Percentiles rank a stretch among this genome's conserved stretches.
phyloP scores from a whole-genome alignment of 805 yeast genomes.

The Priceomyces medius region DNA sequence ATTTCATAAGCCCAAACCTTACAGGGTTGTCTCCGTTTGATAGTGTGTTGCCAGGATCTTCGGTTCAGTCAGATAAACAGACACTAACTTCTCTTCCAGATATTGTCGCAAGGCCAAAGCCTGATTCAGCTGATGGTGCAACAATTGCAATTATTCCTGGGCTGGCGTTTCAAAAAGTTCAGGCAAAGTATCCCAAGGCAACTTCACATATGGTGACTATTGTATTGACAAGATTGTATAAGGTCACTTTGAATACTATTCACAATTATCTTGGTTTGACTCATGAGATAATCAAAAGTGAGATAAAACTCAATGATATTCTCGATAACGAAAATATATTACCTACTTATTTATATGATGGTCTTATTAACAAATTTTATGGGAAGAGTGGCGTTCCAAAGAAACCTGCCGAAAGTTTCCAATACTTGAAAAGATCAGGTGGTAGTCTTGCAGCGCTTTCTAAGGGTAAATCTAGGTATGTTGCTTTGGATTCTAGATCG shows the following conservation, averaged over 20 bases:
- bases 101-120: conserved; percentile 70
- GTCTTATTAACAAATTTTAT: conserved; percentile 45
- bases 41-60: neutral
- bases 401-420: neutral
- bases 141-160: conserved; percentile 92
- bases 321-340: conserved; percentile 27
- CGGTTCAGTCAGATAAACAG: neutral
- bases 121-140: conserved; percentile 34
- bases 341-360: conserved; percentile 65
- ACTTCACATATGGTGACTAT: conserved; percentile 94
- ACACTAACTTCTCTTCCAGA: conserved; percentile 20
- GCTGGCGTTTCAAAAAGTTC: conserved; percentile 71
- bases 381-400: conserved; percentile 7
- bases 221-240: conserved; percentile 79
- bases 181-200: conserved; percentile 76
- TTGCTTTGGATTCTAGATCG: conserved; percentile 49
- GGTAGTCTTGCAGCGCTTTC: conserved; percentile 8
- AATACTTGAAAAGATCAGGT: conserved; percentile 4
- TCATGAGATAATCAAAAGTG: conserved; percentile 75
- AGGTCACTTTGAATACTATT: conserved; percentile 90
- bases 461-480: conserved; percentile 35
- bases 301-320: conserved; percentile 55
- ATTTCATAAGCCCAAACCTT: conserved; percentile 1
- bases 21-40: conserved; percentile 8
- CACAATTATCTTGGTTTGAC: conserved; percentile 86